These are phyloP conservation scores for Chenopodium formosanum DNA, from an alignment of 148 eudicot genomes.

Conservation along the genomic window DNA sequence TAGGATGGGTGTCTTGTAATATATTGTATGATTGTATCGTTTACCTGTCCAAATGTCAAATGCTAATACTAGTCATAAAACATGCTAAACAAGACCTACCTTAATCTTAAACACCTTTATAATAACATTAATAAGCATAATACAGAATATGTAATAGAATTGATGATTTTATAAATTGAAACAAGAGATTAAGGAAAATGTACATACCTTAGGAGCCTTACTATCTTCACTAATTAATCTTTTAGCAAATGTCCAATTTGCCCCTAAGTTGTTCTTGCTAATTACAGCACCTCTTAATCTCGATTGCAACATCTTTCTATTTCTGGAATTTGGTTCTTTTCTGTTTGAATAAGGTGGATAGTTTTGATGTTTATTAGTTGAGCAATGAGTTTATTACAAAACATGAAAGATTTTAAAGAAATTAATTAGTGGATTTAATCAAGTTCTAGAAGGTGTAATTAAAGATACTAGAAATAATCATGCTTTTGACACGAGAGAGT, in stretches of 20 bases:
- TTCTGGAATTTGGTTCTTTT: not conserved
- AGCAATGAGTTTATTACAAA: not conserved
- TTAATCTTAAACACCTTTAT: too few species aligned
- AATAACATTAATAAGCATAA: too few species aligned
- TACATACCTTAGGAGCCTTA: slow-evolving; percentile 21
- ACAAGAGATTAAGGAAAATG: too few species aligned
- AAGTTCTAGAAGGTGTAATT: slow-evolving; percentile 6
- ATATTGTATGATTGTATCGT: too few species aligned
- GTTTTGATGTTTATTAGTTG: not conserved
- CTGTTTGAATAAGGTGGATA: not conserved
- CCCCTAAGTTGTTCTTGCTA: slow-evolving; percentile 13
- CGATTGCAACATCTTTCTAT: slow-evolving; percentile 23
- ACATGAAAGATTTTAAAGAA: not conserved
- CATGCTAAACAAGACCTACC: too few species aligned
- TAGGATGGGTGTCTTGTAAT: too few species aligned
- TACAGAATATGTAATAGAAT: too few species aligned
- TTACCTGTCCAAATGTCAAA: too few species aligned
- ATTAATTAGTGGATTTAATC: not conserved
- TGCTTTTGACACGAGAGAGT: slow-evolving; percentile 14
- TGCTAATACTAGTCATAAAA: too few species aligned
- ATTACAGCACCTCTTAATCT: not conserved
- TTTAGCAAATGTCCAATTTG: slow-evolving; percentile 7
- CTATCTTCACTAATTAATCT: slow-evolving; percentile 10
- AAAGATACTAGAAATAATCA: not conserved
- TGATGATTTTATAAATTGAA: too few species aligned